phyloP scores from a whole-genome alignment of 768 basidiomycete species.

The Clitopilus hobsonii region DNA sequence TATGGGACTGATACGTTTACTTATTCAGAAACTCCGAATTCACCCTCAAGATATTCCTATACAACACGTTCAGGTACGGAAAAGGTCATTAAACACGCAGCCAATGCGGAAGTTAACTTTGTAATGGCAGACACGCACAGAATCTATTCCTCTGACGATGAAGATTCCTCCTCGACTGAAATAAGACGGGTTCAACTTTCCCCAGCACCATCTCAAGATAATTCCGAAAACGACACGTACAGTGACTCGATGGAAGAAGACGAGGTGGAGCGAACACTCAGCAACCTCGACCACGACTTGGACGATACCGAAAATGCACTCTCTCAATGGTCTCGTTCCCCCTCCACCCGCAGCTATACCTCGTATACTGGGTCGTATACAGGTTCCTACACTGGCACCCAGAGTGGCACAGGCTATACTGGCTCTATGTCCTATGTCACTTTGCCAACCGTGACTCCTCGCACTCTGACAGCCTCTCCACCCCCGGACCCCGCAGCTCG shows the following conservation, averaged over 20 bases:
- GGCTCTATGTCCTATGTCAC: constrained; percentile 44
- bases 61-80: constrained; percentile 49
- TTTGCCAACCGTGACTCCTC: constrained; percentile 32
- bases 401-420: constrained; percentile 33
- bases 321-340: constrained; percentile 58
- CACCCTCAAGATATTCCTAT: constrained; percentile 58
- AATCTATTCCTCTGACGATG: constrained; percentile 44
- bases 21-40: constrained; percentile 48
- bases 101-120: background rate
- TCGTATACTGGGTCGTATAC: constrained; percentile 37
- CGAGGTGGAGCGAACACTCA: constrained; percentile 70
- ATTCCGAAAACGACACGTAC: constrained; percentile 34
- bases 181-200: constrained; percentile 56
- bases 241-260: constrained; percentile 57
- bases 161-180: constrained; percentile 31
- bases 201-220: constrained; percentile 35
- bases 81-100: background rate
- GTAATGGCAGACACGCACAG: constrained; percentile 35
- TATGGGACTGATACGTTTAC: constrained; percentile 59
- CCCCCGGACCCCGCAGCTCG: constrained; percentile 34
- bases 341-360: constrained; percentile 24
- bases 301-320: constrained; percentile 62
- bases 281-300: constrained; percentile 62
- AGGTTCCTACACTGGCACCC: constrained; percentile 12
- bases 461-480: constrained; percentile 26